These are phyloP conservation scores for Brachypodium distachyon DNA, from an alignment of 202 grass and related monocot species.

Conservation along the genomic window DNA sequence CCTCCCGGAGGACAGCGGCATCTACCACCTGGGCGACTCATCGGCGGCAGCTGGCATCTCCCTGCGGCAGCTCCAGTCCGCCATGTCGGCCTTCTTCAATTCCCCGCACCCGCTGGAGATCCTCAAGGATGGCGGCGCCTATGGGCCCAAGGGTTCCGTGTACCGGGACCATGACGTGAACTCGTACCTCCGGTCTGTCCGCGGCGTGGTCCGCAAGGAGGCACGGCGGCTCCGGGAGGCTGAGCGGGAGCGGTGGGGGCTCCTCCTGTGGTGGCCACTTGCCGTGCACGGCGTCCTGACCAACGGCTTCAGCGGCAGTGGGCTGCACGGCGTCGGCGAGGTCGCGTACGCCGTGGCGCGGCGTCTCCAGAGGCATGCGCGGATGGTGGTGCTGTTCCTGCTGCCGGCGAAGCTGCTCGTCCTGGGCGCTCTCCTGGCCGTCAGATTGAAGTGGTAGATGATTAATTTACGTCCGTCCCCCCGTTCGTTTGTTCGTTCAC, in stretches of 20 bases:
- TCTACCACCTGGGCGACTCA: conserved; percentile 46
- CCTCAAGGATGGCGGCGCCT: conserved; percentile 60
- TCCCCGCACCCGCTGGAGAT: conserved; percentile 89
- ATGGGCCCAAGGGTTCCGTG: conserved; percentile 60
- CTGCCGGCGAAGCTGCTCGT: conserved; percentile 54
- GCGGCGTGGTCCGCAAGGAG: conserved; percentile 58
- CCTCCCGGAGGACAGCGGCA: conserved; percentile 64
- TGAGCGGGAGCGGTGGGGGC: conserved; percentile 24
- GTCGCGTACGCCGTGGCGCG: conserved; percentile 23
- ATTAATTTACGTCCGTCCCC: background rate
- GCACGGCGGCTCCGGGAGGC: conserved; percentile 27
- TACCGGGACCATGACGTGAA: conserved; percentile 80
- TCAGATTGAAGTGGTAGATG: conserved; percentile 26
- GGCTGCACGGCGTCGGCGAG: background rate
- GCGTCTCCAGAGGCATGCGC: conserved; percentile 18
- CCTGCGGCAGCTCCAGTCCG: conserved; percentile 35
- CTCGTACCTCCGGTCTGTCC: conserved; percentile 68
- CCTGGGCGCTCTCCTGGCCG: conserved; percentile 33
- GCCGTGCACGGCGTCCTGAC: conserved; percentile 13
- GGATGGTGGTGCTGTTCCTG: conserved; percentile 38
- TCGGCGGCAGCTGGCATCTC: conserved; percentile 22
- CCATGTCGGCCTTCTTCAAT: conserved; percentile 70
- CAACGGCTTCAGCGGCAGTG: background rate
- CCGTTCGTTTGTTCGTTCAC: background rate
- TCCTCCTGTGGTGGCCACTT: conserved; percentile 47